Base-by-base conservation (phyloP, 768 basidiomycete genomes). In the Termitomyces bulborhizus region DNA sequence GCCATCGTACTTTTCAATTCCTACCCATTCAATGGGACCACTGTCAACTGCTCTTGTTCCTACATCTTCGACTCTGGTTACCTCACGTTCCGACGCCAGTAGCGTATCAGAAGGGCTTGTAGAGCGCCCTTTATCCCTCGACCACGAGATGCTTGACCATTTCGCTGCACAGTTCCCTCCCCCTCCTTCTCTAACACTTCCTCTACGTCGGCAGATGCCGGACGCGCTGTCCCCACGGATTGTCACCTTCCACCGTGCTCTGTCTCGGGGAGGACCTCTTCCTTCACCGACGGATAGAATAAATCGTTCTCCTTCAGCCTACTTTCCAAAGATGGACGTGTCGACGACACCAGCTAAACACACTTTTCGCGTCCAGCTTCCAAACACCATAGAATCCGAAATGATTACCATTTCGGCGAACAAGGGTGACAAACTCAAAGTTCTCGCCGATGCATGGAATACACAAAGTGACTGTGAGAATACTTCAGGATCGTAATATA, bases 401-500 rank as follows among this genome's bases (percentile, higher is more conserved):
- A 85, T 85, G 83, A 80, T 85, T 27, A 85, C 82, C 4, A 76
- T 85, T 46, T 76, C 76, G 34, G 83, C 79, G 42, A 82, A 82
- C 64, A 79, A 76, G 61, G 83, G 82, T 4, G 79, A 83, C 63
- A 77, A 73, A 60, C 65, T 85, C 51, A 72, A 75, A 53, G 74
- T 85, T 15, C 75, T 83, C 24, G 83, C 83, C 21, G 82, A 84
- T 63, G 80, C 80, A 43, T 85, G 83, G 82, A 77, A 83, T 64
- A 73, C 76, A 67, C 82, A 84, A 63, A 66, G 60, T 48, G 79
- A 83, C 57, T 82, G 83, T 84, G 69, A 73, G 83, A 76, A 5
- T 12, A 5, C 26, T 56, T 31, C 6, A 31, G 29, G 34, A 39
- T 27, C 31, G 29, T 40, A 39, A 16, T 46, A 58, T 16, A 54